phyloP scores from a whole-genome alignment of 495 filamentous ascomycete species.

The Endocarpon pusillum region DNA sequence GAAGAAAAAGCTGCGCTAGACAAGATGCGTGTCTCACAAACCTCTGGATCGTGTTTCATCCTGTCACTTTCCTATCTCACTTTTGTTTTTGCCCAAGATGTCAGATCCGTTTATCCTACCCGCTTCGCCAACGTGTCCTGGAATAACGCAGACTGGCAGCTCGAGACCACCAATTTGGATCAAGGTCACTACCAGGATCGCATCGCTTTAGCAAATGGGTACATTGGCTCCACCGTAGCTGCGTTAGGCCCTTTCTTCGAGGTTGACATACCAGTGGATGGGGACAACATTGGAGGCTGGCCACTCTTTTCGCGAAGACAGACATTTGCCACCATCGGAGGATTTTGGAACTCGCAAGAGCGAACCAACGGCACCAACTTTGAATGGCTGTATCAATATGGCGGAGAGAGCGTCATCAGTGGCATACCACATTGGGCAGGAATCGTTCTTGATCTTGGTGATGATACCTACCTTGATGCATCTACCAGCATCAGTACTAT shows the following conservation, averaged over 20 bases:
- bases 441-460: conserved; percentile 39
- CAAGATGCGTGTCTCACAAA: no score
- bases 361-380: conserved; percentile 51
- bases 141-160: conserved; percentile 45
- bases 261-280: conserved; percentile 31
- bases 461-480: conserved; percentile 38
- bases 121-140: conserved; percentile 36
- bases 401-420: conserved; percentile 54
- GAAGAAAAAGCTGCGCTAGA: no score
- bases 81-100: no score
- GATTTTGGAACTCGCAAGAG: conserved; percentile 52
- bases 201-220: conserved; percentile 46
- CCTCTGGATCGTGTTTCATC: no score
- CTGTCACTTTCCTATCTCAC: no score
- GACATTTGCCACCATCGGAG: conserved; percentile 56
- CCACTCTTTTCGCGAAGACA: conserved; percentile 50
- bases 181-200: conserved; percentile 47
- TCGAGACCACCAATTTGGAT: conserved; percentile 35
- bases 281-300: conserved; percentile 53
- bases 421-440: conserved; percentile 58
- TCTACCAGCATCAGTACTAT: conserved; percentile 42
- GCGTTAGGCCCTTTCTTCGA: conserved; percentile 56
- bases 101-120: conserved; percentile 30
- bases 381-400: conserved; percentile 53
- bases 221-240: conserved; percentile 43